Conservation (phyloP, 257 asterid species). For the Sherardia arvensis region DNA sequence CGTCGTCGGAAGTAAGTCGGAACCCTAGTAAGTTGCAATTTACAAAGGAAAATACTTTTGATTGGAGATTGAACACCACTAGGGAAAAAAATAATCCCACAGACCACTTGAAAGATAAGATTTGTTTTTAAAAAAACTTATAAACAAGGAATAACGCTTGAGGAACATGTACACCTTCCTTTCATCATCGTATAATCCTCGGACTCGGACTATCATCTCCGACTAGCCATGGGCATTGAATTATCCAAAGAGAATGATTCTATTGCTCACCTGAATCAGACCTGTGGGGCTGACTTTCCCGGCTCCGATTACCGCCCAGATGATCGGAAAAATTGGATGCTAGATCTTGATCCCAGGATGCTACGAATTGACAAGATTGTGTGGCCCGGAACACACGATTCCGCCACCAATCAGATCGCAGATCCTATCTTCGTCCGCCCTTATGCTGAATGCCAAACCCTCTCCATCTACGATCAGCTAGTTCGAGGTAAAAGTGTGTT, state of each 20-base stretch:
- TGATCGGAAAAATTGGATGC: constrained; percentile 75
- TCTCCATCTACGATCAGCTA: constrained; percentile 71
- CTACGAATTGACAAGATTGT: constrained; percentile 50
- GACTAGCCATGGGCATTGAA: constrained; percentile 43
- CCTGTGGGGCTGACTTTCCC: constrained; percentile 38
- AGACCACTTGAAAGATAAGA: too few relatives aligned
- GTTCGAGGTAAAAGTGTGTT: constrained; percentile 19
- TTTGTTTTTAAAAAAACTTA: too few relatives aligned
- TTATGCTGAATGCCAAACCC: constrained; percentile 66
- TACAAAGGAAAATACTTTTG: too few relatives aligned
- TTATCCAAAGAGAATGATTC: constrained; percentile 48
- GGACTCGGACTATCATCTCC: background rate
- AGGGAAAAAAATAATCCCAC: too few relatives aligned
- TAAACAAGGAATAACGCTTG: background rate
- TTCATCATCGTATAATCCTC: background rate
- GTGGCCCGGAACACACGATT: constrained; percentile 96
- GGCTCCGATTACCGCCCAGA: constrained; percentile 49
- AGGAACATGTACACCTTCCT: background rate
- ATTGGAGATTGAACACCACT: too few relatives aligned
- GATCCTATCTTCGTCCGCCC: constrained; percentile 59
- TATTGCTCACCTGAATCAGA: constrained; percentile 26
- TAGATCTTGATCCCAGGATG: constrained; percentile 33
- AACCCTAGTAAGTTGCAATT: too few relatives aligned
- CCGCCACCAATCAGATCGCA: constrained; percentile 87
- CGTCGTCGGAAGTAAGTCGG: too few relatives aligned